Conservation (phyloP, 306 rosid genomes). For the Astragalus glycyphyllos region DNA sequence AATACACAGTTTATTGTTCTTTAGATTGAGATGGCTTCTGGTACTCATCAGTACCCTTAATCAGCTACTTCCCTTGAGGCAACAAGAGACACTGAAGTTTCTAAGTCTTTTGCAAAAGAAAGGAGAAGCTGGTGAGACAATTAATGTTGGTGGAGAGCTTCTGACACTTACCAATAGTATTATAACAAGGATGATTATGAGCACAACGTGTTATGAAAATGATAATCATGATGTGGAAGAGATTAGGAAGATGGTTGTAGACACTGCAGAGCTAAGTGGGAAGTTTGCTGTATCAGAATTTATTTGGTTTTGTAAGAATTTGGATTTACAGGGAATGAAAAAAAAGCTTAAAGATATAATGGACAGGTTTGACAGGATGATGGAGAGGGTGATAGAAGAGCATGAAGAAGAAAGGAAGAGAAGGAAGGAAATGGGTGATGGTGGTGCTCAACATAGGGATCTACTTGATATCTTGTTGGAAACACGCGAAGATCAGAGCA, state of each 20-base stretch:
- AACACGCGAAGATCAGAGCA: constrained; percentile 50
- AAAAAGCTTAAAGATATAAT: constrained; percentile 44
- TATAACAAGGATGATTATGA: constrained; percentile 58
- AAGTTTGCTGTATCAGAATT: constrained; percentile 59
- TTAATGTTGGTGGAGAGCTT: constrained; percentile 55
- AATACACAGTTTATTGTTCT: too few species aligned
- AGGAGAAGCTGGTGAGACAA: constrained; percentile 42
- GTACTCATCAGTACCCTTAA: too few species aligned
- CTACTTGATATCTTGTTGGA: constrained; percentile 60
- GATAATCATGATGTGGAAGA: constrained; percentile 49
- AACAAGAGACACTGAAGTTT: constrained; percentile 52
- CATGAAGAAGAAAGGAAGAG: constrained; percentile 46
- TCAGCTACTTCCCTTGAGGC: constrained; percentile 48
- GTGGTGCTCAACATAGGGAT: constrained; percentile 33
- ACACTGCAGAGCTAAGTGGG: constrained; percentile 47
- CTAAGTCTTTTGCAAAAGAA: constrained; percentile 19
- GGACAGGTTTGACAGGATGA: constrained; percentile 52
- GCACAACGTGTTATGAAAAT: constrained; percentile 40
- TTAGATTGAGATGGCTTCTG: too few species aligned
- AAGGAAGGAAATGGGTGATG: constrained; percentile 28
- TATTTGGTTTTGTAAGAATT: constrained; percentile 56
- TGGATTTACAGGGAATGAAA: constrained; percentile 59
- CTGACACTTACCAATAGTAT: constrained; percentile 42
- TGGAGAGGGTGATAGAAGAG: constrained; percentile 59
- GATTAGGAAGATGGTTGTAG: constrained; percentile 51